Percentiles rank a stretch among this genome's conserved stretches.
phyloP scores from a whole-genome alignment of 1,139 yeast species.

The Sugiyamaella pinicola region DNA sequence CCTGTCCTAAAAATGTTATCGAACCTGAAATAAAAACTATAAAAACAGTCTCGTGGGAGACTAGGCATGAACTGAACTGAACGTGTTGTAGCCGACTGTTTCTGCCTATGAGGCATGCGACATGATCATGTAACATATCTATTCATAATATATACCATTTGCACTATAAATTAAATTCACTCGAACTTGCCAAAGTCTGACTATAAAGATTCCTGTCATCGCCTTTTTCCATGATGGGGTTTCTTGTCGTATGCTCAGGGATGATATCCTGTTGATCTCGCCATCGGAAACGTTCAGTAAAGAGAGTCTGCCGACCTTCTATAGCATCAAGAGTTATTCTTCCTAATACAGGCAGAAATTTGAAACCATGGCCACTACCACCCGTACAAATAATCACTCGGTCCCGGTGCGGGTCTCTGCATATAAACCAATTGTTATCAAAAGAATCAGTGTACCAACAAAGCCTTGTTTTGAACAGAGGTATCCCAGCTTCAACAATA shows the following conservation, averaged over 20 bases:
- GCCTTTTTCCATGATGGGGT: not conserved
- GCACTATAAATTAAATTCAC: not conserved
- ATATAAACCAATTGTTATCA: slow-evolving; percentile 33
- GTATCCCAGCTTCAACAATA: slow-evolving; percentile 22
- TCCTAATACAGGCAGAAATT: slow-evolving; percentile 27
- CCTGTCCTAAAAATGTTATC: too few species aligned
- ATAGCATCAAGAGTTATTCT: slow-evolving; percentile 5
- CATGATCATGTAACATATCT: too few species aligned
- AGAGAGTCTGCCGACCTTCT: not conserved
- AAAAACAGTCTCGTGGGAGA: not conserved
- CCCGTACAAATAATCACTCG: slow-evolving; percentile 50
- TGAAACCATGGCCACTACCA: slow-evolving; percentile 48
- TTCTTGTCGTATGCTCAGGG: slow-evolving; percentile 3
- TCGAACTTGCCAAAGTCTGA: not conserved
- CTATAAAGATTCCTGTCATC: slow-evolving; percentile 1
- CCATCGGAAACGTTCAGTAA: slow-evolving; percentile 4
- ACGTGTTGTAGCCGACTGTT: not conserved
- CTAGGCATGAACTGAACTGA: not conserved
- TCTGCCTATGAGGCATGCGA: too few species aligned
- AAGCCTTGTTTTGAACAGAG: slow-evolving; percentile 35
- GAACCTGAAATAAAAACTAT: too few species aligned
- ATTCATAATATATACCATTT: too few species aligned
- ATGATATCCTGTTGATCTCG: slow-evolving; percentile 1
- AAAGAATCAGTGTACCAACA: slow-evolving; percentile 52
- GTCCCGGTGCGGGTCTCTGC: slow-evolving; percentile 31